Conservation (phyloP, 768 basidiomycete species). For the Lactifluus subvellereus region DNA sequence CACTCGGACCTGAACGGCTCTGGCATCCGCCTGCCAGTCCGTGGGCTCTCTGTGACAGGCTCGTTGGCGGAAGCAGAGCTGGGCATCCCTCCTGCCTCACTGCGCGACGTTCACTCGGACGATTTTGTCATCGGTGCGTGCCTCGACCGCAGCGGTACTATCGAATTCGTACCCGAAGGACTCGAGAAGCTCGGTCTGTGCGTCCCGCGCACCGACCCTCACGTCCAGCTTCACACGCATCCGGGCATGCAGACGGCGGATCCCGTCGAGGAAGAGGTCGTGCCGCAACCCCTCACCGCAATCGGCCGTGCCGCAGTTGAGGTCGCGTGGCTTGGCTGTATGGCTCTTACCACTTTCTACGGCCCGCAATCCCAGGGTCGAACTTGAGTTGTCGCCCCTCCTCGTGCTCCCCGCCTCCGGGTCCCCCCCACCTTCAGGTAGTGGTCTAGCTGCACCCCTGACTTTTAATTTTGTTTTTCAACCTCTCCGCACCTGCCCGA, state of each 20-base stretch:
- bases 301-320: slow-evolving; percentile 48
- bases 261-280: slow-evolving; percentile 40
- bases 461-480: not conserved
- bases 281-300: slow-evolving; percentile 41
- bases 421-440: not conserved
- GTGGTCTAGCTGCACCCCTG: too few relatives aligned
- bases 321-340: slow-evolving; percentile 51
- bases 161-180: slow-evolving; percentile 79
- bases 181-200: slow-evolving; percentile 71
- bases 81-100: slow-evolving; percentile 32
- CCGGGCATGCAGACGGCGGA: slow-evolving; percentile 32
- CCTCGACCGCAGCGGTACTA: slow-evolving; percentile 53
- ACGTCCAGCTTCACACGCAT: not conserved
- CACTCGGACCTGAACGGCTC: slow-evolving; percentile 68
- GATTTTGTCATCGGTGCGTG: slow-evolving; percentile 57
- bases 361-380: not conserved
- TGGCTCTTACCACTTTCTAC: slow-evolving; percentile 42
- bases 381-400: not conserved
- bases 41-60: slow-evolving; percentile 63
- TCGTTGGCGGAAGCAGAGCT: slow-evolving; percentile 41
- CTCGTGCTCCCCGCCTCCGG: not conserved
- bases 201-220: slow-evolving; percentile 23
- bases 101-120: slow-evolving; percentile 34
- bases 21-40: slow-evolving; percentile 67
- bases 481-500: not conserved